Evolutionary conservation across 2,329 filamentous ascomycete species (phyloP), one percentile per base, ranked within the genome.

Genomic region (Ophiostoma sp.): DNA sequence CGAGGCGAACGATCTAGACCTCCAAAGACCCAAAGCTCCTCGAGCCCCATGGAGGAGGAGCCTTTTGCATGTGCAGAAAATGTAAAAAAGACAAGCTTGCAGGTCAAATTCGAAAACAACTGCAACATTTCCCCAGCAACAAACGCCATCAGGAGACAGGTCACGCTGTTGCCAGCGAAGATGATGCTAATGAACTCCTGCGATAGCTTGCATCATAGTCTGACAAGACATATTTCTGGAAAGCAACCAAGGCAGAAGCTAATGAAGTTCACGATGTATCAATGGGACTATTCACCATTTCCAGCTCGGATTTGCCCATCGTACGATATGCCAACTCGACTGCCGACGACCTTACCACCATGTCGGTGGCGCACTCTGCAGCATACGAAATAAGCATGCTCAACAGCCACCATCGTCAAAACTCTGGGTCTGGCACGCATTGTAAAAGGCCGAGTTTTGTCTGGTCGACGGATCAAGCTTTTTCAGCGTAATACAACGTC

Each of bases 121-220:
- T 36, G 66, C 42, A 69, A 36, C 66, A 69, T 48, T 17, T 69
- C 45, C 19, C 42, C 64, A 48, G 33, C 17, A 50, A 45, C 64
- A 63, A 22, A 39, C 59, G 59, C 59, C 33, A 25, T 25, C 33
- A 42, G 7, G 19, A 63, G 31, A 63, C 59, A 12, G 33, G 36
- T 45, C 61, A 28, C 61, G 61, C 61, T 66, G 36, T 11, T 22
- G 17, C 12, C 1, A 28, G 12, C 22, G 22, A 28, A 28, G 61
- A 45, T 28, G n/a, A 36, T 66, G 36, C n/a, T 9, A 28, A 17
- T 42, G 3, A n/a, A 19, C n/a, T 6, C 31, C 33, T 15, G 25
- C n/a, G 33, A 25, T 42, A 25, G 19, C 8, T n/a, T 11, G 33
- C 33, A 63, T 31, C n/a, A 2, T 12, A 39, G 59, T 19, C 22